These are phyloP conservation scores for Talaromyces funiculosus DNA, from an alignment of 2,329 filamentous ascomycete genomes.

Conservation along the genomic window DNA sequence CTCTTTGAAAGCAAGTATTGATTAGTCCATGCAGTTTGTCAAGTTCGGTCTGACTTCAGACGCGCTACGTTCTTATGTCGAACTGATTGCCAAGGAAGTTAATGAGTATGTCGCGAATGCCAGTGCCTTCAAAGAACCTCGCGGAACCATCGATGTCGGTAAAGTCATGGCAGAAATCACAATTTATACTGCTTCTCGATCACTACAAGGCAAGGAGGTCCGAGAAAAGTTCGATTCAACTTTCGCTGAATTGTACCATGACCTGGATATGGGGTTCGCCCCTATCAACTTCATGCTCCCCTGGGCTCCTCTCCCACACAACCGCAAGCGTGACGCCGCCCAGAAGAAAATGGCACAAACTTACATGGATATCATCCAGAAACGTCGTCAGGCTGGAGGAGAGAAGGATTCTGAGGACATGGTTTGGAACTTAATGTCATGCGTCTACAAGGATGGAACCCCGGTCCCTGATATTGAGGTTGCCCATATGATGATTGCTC, in stretches of 20 bases:
- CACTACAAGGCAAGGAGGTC: constrained; percentile 71
- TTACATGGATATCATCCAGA: constrained; percentile 65
- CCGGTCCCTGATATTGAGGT: constrained; percentile 68
- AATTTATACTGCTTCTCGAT: constrained; percentile 72
- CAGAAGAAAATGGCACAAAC: constrained; percentile 64
- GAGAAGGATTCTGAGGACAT: constrained; percentile 56
- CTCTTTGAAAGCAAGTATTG: not conserved
- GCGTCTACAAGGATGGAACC: constrained; percentile 67
- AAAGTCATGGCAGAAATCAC: constrained; percentile 69
- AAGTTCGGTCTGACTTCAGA: constrained; percentile 59
- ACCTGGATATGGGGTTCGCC: constrained; percentile 71
- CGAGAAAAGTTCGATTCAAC: constrained; percentile 64
- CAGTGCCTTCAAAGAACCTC: constrained; percentile 53
- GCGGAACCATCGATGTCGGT: constrained; percentile 59
- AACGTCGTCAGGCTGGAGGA: constrained; percentile 48
- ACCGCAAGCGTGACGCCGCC: constrained; percentile 65
- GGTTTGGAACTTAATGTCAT: constrained; percentile 74
- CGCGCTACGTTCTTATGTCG: constrained; percentile 64
- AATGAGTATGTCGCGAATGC: constrained; percentile 53
- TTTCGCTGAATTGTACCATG: constrained; percentile 71
- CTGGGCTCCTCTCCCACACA: constrained; percentile 71
- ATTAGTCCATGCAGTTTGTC: constrained; percentile 44
- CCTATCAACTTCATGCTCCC: constrained; percentile 79
- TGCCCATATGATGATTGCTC: constrained; percentile 79
- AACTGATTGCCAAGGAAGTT: constrained; percentile 69